Conservation (phyloP, 352 stramenopile species). For the Phytopythium ostracodes region DNA sequence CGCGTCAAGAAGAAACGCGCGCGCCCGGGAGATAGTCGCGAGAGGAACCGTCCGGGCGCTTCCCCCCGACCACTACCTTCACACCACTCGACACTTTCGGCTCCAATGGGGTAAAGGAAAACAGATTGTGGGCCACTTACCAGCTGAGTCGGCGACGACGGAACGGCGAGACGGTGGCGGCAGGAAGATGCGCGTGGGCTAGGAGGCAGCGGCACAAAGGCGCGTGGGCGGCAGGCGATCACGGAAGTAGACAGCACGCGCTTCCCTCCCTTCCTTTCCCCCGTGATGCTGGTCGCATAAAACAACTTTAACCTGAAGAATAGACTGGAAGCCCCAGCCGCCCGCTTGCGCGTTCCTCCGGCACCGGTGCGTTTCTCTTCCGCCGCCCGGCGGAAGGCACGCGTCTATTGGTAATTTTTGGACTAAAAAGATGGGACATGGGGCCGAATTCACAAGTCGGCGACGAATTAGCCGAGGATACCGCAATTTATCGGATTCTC, state of each 20-base stretch:
- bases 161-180: background rate
- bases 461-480: background rate
- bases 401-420: background rate
- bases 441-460: background rate
- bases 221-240: background rate
- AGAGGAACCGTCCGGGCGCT: no score
- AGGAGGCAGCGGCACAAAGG: no score
- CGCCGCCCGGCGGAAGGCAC: background rate
- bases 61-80: background rate
- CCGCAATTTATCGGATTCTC: background rate
- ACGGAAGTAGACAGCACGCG: background rate
- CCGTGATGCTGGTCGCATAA: background rate
- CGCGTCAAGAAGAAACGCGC: constrained; percentile 5
- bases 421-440: background rate
- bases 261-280: background rate
- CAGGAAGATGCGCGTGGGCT: background rate
- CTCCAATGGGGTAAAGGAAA: no score
- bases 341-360: background rate
- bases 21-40: background rate
- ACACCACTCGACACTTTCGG: background rate
- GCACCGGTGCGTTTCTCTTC: constrained; percentile 1
- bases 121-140: no score
- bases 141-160: background rate
- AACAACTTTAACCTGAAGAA: background rate
- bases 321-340: background rate